These are phyloP conservation scores for Mortierella polycephala DNA, from an alignment of 371 early-diverging fungal genomes.

Conservation along the genomic window DNA sequence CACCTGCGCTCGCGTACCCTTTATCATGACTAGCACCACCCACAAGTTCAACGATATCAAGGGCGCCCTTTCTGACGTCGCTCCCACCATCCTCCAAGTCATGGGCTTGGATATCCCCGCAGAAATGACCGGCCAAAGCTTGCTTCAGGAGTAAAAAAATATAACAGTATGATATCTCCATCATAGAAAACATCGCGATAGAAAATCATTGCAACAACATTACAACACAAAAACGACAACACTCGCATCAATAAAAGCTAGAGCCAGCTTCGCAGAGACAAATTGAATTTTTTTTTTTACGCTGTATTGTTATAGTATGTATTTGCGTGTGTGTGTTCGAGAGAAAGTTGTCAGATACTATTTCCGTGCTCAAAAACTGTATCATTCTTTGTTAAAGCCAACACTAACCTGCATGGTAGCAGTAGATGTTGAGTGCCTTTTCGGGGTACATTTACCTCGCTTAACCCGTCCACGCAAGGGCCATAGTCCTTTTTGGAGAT, in stretches of 20 bases:
- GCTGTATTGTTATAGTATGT: background rate
- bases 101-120: constrained; percentile 95
- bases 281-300: background rate
- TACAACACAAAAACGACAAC: too few relatives aligned
- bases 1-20: constrained; percentile 93
- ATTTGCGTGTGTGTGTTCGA: background rate
- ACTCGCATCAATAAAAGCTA: constrained; percentile 8
- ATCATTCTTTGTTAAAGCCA: too few relatives aligned
- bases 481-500: too few relatives aligned
- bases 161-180: background rate
- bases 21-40: constrained; percentile 81
- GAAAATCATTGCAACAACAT: background rate
- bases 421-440: too few relatives aligned
- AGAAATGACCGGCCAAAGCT: constrained; percentile 94
- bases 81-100: constrained; percentile 95
- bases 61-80: constrained; percentile 96
- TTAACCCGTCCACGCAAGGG: too few relatives aligned
- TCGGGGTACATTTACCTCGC: too few relatives aligned
- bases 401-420: too few relatives aligned
- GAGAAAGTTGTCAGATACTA: too few relatives aligned
- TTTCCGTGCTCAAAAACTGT: too few relatives aligned
- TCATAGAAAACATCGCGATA: background rate
- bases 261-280: constrained; percentile 21
- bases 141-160: constrained; percentile 36
- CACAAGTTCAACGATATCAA: constrained; percentile 64